Evolutionary conservation across 2,329 filamentous ascomycete genomes (phyloP).

Genomic region (Zymoseptoria brevis): DNA sequence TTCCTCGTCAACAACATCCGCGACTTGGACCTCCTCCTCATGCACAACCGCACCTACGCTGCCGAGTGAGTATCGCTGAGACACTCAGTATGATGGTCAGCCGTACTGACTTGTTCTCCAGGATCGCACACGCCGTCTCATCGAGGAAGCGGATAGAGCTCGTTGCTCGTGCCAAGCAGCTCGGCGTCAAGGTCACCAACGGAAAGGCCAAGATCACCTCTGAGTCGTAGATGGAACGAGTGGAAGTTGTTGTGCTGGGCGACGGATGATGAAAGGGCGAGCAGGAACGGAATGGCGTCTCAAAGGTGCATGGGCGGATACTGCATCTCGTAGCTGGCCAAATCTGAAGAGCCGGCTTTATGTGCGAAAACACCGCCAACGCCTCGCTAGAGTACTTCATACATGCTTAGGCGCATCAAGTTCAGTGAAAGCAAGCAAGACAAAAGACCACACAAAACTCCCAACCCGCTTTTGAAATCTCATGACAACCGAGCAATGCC

Average conservation of each 20-base stretch:
- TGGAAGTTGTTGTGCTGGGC: slow-evolving; percentile 10
- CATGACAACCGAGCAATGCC: background rate
- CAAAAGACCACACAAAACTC: slow-evolving; percentile 4
- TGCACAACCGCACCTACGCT: slow-evolving; percentile 99
- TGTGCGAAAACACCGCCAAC: slow-evolving; percentile 23
- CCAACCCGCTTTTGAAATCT: background rate
- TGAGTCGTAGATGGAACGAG: slow-evolving; percentile 52
- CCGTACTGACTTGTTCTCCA: slow-evolving; percentile 40
- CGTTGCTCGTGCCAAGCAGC: slow-evolving; percentile 91
- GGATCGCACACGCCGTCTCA: slow-evolving; percentile 96
- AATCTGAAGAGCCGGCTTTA: slow-evolving; percentile 3
- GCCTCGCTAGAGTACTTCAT: slow-evolving; percentile 24
- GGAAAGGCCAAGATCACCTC: slow-evolving; percentile 97
- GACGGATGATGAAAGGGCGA: slow-evolving; percentile 9
- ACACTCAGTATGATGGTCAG: slow-evolving; percentile 8
- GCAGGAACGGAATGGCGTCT: slow-evolving; percentile 13
- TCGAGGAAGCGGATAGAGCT: slow-evolving; percentile 99
- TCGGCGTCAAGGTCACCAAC: slow-evolving; percentile 99
- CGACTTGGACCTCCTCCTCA: slow-evolving; percentile 94
- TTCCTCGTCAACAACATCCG: slow-evolving; percentile 97
- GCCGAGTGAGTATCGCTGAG: slow-evolving; percentile 68
- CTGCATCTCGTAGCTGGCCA: slow-evolving; percentile 16
- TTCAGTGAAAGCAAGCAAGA: slow-evolving; percentile 16
- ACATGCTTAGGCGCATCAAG: slow-evolving; percentile 17
- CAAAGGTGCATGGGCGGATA: slow-evolving; percentile 9